Evolutionary conservation across 2,329 filamentous ascomycete species (phyloP).

Genomic region (Phialophora macrospora): DNA sequence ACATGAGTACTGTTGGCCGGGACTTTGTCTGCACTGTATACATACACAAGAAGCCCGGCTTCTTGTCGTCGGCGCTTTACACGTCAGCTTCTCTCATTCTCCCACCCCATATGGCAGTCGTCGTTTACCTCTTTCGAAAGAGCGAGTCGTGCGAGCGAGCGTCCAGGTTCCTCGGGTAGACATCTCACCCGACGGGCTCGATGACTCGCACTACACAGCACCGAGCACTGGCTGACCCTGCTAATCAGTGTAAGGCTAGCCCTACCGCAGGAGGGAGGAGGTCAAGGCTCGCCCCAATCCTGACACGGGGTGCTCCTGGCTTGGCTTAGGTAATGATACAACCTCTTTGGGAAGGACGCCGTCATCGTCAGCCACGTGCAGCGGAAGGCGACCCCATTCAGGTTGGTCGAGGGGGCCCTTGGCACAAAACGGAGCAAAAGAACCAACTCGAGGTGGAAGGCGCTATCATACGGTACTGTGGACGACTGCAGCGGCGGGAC

Average conservation of each 20-base stretch:
- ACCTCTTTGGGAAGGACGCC: neutral
- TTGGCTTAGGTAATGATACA: slow-evolving; percentile 3
- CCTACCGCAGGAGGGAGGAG: neutral
- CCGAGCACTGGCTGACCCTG: neutral
- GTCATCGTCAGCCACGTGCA: neutral
- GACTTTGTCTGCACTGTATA: neutral
- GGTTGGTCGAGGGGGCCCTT: no score
- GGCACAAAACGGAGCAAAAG: neutral
- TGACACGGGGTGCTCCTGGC: neutral
- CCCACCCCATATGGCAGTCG: neutral
- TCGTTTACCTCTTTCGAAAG: neutral
- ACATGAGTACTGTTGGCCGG: neutral
- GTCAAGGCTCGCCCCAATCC: neutral
- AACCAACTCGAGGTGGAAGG: neutral
- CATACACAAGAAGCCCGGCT: neutral
- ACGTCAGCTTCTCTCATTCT: neutral
- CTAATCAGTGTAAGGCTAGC: neutral
- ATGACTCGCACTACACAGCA: neutral
- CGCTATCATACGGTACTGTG: neutral
- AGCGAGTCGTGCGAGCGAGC: neutral
- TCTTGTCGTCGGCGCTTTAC: neutral
- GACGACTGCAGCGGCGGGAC: neutral
- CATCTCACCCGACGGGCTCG: neutral
- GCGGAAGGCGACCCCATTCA: no score
- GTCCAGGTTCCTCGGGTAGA: neutral